Percentiles rank a stretch among this genome's conserved stretches.
Conservation (phyloP, 2,329 filamentous ascomycete species). For the Nemania sp. region DNA sequence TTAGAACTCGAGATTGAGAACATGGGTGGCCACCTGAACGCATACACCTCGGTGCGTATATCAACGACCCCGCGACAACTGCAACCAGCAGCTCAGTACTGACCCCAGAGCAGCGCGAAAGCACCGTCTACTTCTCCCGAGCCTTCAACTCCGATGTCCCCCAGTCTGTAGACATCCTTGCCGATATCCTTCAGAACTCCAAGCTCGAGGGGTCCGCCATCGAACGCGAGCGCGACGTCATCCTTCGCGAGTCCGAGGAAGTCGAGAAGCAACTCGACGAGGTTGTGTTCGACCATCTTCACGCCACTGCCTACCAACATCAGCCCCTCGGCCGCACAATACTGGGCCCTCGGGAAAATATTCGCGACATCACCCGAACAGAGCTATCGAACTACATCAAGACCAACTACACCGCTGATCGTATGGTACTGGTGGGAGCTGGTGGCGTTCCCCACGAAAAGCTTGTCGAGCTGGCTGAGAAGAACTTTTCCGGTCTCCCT, state of each 20-base stretch:
- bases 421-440: conserved; percentile 97
- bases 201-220: conserved; percentile 93
- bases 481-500: conserved; percentile 86
- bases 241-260: conserved; percentile 97
- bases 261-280: conserved; percentile 99
- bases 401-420: conserved; percentile 99
- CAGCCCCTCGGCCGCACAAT: conserved; percentile 98
- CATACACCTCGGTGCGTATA: conserved; percentile 91
- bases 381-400: conserved; percentile 97
- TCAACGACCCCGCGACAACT: conserved; percentile 13
- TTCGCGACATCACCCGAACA: conserved; percentile 89
- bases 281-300: conserved; percentile 98
- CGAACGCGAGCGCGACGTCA: conserved; percentile 97
- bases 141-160: conserved; percentile 98
- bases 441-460: conserved; percentile 93
- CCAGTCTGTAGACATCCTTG: conserved; percentile 94
- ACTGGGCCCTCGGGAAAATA: conserved; percentile 97
- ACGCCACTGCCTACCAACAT: conserved; percentile 95
- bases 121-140: conserved; percentile 99
- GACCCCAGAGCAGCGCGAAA: conserved; percentile 74
- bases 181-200: conserved; percentile 99
- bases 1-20: conserved; percentile 99
- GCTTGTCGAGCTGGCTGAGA: conserved; percentile 93
- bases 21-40: conserved; percentile 98
- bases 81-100: conserved; percentile 9